Evolutionary conservation across 306 rosid genomes (phyloP).

Genomic region (Ormosia semicastrata): DNA sequence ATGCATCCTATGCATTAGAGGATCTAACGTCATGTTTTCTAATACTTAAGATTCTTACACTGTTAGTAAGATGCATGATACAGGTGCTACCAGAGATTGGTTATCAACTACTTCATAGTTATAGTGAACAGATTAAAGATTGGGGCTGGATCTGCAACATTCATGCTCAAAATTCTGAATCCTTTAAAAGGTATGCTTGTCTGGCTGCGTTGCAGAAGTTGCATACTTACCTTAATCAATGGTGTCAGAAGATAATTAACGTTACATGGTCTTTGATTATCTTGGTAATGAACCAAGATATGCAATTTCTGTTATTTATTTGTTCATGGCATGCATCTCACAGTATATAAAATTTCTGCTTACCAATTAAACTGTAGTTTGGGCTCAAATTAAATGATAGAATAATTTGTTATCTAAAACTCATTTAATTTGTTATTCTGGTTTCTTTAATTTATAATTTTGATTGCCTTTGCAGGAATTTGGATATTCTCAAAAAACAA

Average conservation of each 20-base stretch:
- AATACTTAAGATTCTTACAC: constrained; percentile 27
- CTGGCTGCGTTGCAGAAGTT: constrained; percentile 4
- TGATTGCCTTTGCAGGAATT: constrained; percentile 55
- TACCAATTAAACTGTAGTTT: constrained; percentile 2
- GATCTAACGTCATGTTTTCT: constrained; percentile 24
- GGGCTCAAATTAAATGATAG: constrained; percentile 12
- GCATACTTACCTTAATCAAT: constrained; percentile 6
- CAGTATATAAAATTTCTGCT: not conserved
- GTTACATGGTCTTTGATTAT: constrained; percentile 6
- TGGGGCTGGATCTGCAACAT: constrained; percentile 98
- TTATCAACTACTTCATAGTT: constrained; percentile 72
- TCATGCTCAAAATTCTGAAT: constrained; percentile 58
- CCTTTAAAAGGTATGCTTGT: constrained; percentile 62
- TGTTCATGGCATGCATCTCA: constrained; percentile 10
- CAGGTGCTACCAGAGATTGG: constrained; percentile 89
- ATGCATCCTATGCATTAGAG: constrained; percentile 37
- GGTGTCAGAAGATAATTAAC: constrained; percentile 3
- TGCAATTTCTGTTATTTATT: not conserved
- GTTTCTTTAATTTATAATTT: constrained; percentile 27
- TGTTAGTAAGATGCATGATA: constrained; percentile 23
- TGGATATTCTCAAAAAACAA: constrained; percentile 71
- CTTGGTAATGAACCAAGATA: constrained; percentile 17
- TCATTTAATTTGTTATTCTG: not conserved
- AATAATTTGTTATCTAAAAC: not conserved
- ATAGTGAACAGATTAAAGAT: constrained; percentile 59